Evolutionary conservation across 176 grass and related monocot species (phyloP).

Genomic region (Otatea glauca): DNA sequence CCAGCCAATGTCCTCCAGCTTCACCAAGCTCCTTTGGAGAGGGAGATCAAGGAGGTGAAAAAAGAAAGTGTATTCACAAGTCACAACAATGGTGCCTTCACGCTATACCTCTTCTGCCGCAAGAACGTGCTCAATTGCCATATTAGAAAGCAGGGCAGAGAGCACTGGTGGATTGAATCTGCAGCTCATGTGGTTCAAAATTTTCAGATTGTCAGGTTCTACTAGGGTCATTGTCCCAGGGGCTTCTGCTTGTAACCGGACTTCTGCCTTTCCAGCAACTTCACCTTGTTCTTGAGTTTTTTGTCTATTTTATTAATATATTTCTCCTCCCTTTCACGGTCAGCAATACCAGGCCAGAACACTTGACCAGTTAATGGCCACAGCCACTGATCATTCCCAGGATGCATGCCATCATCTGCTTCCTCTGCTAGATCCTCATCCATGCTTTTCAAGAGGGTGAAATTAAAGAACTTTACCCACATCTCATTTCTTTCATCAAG

Average conservation of each 20-base stretch:
- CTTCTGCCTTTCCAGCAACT: slow-evolving; percentile 82
- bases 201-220: slow-evolving; percentile 5
- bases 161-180: slow-evolving; percentile 17
- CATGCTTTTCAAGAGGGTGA: slow-evolving; percentile 85
- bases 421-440: slow-evolving; percentile 98
- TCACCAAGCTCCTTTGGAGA: slow-evolving; percentile 47
- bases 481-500: slow-evolving; percentile 62
- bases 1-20: slow-evolving; percentile 34
- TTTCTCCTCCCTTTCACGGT: slow-evolving; percentile 83
- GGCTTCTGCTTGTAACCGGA: slow-evolving; percentile 96
- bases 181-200: neutral
- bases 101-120: slow-evolving; percentile 32
- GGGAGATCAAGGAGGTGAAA: slow-evolving; percentile 37
- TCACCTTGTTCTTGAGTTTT: slow-evolving; percentile 85
- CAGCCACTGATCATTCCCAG: slow-evolving; percentile 62
- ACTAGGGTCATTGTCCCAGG: slow-evolving; percentile 58
- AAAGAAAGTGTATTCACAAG: slow-evolving; percentile 61
- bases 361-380: slow-evolving; percentile 92
- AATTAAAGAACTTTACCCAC: slow-evolving; percentile 94
- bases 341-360: slow-evolving; percentile 81
- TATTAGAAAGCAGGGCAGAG: slow-evolving; percentile 18
- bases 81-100: slow-evolving; percentile 37
- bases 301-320: slow-evolving; percentile 88
- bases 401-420: slow-evolving; percentile 82
- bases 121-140: neutral